phyloP scores from a whole-genome alignment of 352 stramenopile genomes.

The Phytophthora chlamydospora region DNA sequence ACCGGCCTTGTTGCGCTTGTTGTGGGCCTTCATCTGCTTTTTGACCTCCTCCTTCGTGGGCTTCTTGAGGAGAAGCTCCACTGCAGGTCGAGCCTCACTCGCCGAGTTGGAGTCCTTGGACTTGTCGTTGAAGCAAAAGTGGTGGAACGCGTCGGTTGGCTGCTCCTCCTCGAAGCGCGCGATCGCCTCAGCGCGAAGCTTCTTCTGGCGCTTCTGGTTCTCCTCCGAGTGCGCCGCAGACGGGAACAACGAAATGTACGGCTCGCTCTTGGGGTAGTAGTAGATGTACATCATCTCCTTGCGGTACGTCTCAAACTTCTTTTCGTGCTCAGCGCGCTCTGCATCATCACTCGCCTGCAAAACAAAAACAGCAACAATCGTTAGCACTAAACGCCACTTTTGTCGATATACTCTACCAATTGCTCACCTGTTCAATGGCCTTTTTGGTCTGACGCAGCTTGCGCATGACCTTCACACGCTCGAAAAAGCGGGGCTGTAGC shows the following conservation, averaged over 20 bases:
- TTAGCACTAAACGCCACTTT: neutral
- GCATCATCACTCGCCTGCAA: conserved; percentile 44
- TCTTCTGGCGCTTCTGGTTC: conserved; percentile 49
- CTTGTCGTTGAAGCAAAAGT: conserved; percentile 79
- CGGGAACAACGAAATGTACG: conserved; percentile 76
- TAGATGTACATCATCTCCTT: conserved; percentile 86
- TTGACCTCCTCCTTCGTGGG: conserved; percentile 73
- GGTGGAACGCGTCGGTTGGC: conserved; percentile 63
- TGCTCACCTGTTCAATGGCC: conserved; percentile 50
- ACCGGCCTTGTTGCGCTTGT: conserved; percentile 52
- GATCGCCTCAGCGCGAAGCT: conserved; percentile 53
- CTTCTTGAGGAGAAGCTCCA: conserved; percentile 68
- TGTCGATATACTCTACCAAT: neutral
- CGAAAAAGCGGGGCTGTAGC: conserved; percentile 75
- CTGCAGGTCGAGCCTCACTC: conserved; percentile 30
- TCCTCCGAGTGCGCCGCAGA: conserved; percentile 58
- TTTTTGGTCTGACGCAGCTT: conserved; percentile 71
- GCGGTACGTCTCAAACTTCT: conserved; percentile 52
- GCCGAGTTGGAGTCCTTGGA: conserved; percentile 18
- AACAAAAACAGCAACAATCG: neutral
- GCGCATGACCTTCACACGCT: conserved; percentile 85
- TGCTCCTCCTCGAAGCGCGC: conserved; percentile 64
- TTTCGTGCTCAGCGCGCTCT: conserved; percentile 44
- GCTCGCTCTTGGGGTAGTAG: conserved; percentile 77
- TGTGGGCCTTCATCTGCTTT: conserved; percentile 65